These are phyloP conservation scores for Aspergillus viridinutans DNA, from an alignment of 2,329 filamentous ascomycete species.

Conservation along the genomic window DNA sequence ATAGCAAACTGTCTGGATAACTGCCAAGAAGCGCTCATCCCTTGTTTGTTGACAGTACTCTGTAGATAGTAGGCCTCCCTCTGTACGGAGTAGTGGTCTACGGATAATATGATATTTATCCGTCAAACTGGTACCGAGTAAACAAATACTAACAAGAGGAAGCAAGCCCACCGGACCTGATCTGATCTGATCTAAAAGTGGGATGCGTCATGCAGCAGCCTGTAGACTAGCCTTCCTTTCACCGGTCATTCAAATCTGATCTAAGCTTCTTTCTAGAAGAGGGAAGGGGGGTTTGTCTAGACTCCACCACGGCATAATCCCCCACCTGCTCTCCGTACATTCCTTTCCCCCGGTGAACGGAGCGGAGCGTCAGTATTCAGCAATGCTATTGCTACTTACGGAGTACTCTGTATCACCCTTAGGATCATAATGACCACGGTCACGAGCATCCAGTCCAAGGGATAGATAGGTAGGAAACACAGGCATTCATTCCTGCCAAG, in stretches of 20 bases:
- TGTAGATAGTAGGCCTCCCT: neutral
- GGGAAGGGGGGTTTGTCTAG: neutral
- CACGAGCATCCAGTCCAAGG: neutral
- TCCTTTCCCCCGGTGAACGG: neutral
- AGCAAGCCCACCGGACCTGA: neutral
- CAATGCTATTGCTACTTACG: neutral
- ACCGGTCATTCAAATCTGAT: neutral
- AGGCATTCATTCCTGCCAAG: neutral
- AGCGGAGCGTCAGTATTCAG: neutral
- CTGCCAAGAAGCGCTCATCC: neutral
- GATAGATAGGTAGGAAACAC: neutral
- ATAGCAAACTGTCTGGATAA: conserved; percentile 6
- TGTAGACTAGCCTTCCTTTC: neutral
- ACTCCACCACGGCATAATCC: neutral
- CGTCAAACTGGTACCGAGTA: no score
- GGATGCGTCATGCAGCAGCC: neutral
- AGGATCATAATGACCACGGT: neutral
- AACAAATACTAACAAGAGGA: no score
- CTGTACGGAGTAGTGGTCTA: neutral
- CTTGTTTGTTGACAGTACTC: neutral
- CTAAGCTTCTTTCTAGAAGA: neutral
- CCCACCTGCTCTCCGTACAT: neutral
- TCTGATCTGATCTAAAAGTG: neutral
- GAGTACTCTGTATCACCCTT: neutral
- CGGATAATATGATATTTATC: neutral